Percentiles rank a stretch among this genome's conserved stretches.
These are phyloP conservation scores for Jackrogersella multiformis DNA, from an alignment of 495 filamentous ascomycete species.

Conservation along the genomic window DNA sequence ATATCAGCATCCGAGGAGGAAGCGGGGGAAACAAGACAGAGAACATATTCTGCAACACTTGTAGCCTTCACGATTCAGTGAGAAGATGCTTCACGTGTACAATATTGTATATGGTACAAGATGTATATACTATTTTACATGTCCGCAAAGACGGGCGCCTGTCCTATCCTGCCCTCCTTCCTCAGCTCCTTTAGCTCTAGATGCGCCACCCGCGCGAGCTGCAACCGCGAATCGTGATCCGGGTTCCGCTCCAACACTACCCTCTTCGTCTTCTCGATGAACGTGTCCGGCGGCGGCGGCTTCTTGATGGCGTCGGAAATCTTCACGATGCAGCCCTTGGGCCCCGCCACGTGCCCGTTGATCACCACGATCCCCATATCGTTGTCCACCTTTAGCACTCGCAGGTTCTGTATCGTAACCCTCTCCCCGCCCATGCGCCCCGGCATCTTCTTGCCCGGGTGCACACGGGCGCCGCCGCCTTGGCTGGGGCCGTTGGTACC, in stretches of 20 bases:
- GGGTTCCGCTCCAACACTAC: constrained; percentile 51
- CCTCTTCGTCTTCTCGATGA: constrained; percentile 50
- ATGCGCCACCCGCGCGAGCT: constrained; percentile 51
- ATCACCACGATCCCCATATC: constrained; percentile 88
- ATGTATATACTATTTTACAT: constrained; percentile 42
- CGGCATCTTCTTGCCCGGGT: constrained; percentile 97
- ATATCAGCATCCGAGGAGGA: background rate
- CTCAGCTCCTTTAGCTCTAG: constrained; percentile 56
- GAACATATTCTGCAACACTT: background rate
- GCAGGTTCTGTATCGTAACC: constrained; percentile 88
- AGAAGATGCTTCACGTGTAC: constrained; percentile 19
- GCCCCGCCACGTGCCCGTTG: constrained; percentile 83
- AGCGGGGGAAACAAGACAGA: background rate
- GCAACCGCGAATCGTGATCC: constrained; percentile 48
- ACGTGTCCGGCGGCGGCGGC: constrained; percentile 72
- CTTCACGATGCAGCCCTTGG: constrained; percentile 81
- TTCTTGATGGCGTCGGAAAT: constrained; percentile 94
- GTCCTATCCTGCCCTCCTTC: constrained; percentile 47
- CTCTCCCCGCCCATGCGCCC: constrained; percentile 90
- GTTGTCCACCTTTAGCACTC: constrained; percentile 85
- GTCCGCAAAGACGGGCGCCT: constrained; percentile 31
- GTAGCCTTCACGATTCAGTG: background rate
- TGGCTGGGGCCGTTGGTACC: constrained; percentile 88
- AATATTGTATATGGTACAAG: constrained; percentile 29
- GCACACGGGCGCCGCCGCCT: constrained; percentile 89